A percentile compares a stretch with the other conserved stretches of the same genome.
phyloP scores from a whole-genome alignment of 257 asterid genomes.

The Jasminum sambac region DNA sequence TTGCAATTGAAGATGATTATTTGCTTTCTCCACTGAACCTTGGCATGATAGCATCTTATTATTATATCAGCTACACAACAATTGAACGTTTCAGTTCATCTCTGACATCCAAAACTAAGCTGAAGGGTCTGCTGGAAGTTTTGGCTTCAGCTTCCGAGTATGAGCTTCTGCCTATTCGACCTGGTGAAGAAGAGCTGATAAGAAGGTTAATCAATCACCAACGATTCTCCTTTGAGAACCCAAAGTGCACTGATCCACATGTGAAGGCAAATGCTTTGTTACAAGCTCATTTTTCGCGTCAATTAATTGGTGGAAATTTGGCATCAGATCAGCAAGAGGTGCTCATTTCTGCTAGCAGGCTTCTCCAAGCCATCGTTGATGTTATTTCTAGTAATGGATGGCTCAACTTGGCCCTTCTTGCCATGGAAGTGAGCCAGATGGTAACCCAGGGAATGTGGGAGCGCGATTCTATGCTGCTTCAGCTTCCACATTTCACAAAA shows the following conservation, averaged over 20 bases:
- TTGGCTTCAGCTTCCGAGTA: slow-evolving; percentile 19
- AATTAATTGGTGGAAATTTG: slow-evolving; percentile 16
- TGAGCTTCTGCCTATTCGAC: slow-evolving; percentile 20
- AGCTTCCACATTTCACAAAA: slow-evolving; percentile 21
- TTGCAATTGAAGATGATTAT: not conserved
- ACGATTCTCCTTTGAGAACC: slow-evolving; percentile 20
- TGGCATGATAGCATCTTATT: slow-evolving; percentile 13
- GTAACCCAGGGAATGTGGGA: slow-evolving; percentile 24
- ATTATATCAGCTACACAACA: slow-evolving; percentile 7
- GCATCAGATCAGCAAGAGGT: slow-evolving; percentile 21
- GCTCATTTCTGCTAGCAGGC: slow-evolving; percentile 17
- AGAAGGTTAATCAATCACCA: slow-evolving; percentile 18
- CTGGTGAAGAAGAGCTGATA: slow-evolving; percentile 18
- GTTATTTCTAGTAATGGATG: slow-evolving; percentile 22
- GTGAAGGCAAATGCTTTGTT: slow-evolving; percentile 21
- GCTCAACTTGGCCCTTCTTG: slow-evolving; percentile 18
- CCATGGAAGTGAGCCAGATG: slow-evolving; percentile 24
- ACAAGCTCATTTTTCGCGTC: slow-evolving; percentile 17
- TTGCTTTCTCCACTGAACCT: slow-evolving; percentile 1
- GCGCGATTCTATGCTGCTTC: slow-evolving; percentile 22
- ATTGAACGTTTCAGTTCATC: slow-evolving; percentile 6
- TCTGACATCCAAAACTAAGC: slow-evolving; percentile 2
- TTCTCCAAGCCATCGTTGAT: slow-evolving; percentile 21
- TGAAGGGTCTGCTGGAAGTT: slow-evolving; percentile 7
- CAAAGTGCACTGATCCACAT: slow-evolving; percentile 9